Evolutionary conservation across 2,329 filamentous ascomycete genomes (phyloP).

Genomic region (Penicillium decumbens): DNA sequence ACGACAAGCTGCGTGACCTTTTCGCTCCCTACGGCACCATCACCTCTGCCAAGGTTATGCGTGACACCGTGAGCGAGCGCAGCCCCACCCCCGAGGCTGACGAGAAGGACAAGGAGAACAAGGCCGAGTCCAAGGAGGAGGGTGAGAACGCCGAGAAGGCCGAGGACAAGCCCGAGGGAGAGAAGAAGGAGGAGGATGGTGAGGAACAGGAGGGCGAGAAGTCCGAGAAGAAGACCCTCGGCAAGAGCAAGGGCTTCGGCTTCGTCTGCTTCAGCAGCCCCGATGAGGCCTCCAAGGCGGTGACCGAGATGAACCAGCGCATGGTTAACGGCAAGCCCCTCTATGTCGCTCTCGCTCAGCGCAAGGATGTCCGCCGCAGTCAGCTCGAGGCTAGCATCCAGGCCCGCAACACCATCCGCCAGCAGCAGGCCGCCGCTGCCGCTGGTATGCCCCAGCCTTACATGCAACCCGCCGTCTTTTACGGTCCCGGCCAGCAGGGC

Average conservation of each 20-base stretch:
- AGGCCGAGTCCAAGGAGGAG: slow-evolving; percentile 49
- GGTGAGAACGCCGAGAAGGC: slow-evolving; percentile 41
- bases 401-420: slow-evolving; percentile 95
- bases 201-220: slow-evolving; percentile 53
- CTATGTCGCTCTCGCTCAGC: slow-evolving; percentile 95
- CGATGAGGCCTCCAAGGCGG: slow-evolving; percentile 97
- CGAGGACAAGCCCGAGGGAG: slow-evolving; percentile 47
- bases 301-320: slow-evolving; percentile 99
- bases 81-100: slow-evolving; percentile 46
- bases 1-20: slow-evolving; percentile 93
- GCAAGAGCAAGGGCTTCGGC: slow-evolving; percentile 99
- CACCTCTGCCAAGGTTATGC: slow-evolving; percentile 99
- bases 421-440: slow-evolving; percentile 92
- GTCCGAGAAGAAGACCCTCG: slow-evolving; percentile 62
- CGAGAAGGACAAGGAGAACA: slow-evolving; percentile 51
- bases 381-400: slow-evolving; percentile 99
- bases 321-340: slow-evolving; percentile 97
- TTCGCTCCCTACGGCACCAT: slow-evolving; percentile 90
- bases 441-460: slow-evolving; percentile 76
- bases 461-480: slow-evolving; percentile 91
- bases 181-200: slow-evolving; percentile 50
- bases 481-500: slow-evolving; percentile 64
- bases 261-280: slow-evolving; percentile 99
- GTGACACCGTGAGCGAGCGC: slow-evolving; percentile 60
- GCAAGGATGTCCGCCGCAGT: slow-evolving; percentile 99